These are phyloP conservation scores for Pleoardoris graminearum DNA, from an alignment of 2,329 filamentous ascomycete genomes.

Conservation along the genomic window DNA sequence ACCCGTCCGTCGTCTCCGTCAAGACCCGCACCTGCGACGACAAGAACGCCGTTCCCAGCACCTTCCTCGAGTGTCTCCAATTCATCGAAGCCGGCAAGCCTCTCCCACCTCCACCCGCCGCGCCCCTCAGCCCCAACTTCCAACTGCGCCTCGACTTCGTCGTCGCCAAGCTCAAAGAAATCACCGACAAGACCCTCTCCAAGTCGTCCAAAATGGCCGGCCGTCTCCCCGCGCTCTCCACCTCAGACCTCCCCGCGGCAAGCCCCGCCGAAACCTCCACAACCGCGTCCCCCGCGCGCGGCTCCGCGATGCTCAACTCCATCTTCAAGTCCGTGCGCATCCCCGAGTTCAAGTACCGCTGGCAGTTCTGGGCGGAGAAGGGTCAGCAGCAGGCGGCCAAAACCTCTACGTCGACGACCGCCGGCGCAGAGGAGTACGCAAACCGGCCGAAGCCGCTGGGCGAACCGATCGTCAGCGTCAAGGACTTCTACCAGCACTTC, in stretches of 20 bases:
- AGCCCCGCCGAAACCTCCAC: slow-evolving; percentile 63
- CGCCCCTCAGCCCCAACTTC: slow-evolving; percentile 20
- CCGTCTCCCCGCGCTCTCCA: slow-evolving; percentile 42
- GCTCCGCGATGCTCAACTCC: slow-evolving; percentile 69
- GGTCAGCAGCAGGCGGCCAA: slow-evolving; percentile 33
- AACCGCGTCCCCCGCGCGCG: slow-evolving; percentile 71
- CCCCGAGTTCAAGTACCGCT: slow-evolving; percentile 55
- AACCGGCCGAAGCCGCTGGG: slow-evolving; percentile 51
- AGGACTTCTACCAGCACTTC: slow-evolving; percentile 56
- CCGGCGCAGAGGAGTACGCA: slow-evolving; percentile 45
- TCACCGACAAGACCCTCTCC: slow-evolving; percentile 11
- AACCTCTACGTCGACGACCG: slow-evolving; percentile 19
- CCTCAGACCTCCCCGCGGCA: slow-evolving; percentile 59
- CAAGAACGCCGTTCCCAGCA: slow-evolving; percentile 12
- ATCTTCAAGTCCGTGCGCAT: slow-evolving; percentile 52
- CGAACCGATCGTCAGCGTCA: slow-evolving; percentile 51
- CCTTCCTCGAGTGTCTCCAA: slow-evolving; percentile 24
- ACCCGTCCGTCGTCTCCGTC: slow-evolving; percentile 4
- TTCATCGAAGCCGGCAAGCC: slow-evolving; percentile 17
- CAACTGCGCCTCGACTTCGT: slow-evolving; percentile 20
- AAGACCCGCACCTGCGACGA: neutral
- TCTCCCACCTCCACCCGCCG: slow-evolving; percentile 13
- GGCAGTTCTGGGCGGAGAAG: slow-evolving; percentile 58
- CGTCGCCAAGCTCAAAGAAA: slow-evolving; percentile 20
- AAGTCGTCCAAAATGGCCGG: slow-evolving; percentile 33